Evolutionary conservation across 805 yeast genomes (phyloP).

Genomic region (Sungouiella thailandica): DNA sequence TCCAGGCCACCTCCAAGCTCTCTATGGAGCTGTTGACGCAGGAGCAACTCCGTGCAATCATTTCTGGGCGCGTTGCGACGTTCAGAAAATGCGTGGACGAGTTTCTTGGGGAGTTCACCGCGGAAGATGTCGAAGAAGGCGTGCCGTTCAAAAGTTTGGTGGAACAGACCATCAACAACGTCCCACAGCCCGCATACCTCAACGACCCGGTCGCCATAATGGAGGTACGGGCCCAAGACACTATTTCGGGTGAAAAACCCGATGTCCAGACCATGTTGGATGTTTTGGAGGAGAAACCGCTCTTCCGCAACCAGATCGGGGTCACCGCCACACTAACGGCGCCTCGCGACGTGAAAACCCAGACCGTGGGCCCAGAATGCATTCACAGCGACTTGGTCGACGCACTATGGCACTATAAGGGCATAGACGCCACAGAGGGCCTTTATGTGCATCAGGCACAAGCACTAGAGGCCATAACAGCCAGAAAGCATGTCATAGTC

Average conservation of each 20-base stretch:
- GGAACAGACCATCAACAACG: slow-evolving; percentile 23
- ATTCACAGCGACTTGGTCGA: slow-evolving; percentile 45
- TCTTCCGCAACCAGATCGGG: slow-evolving; percentile 62
- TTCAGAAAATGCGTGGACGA: slow-evolving; percentile 30
- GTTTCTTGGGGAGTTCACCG: slow-evolving; percentile 19
- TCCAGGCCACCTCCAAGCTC: slow-evolving; percentile 2
- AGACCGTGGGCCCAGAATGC: slow-evolving; percentile 33
- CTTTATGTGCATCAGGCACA: slow-evolving; percentile 80
- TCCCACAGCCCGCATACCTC: slow-evolving; percentile 49
- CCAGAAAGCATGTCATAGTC: slow-evolving; percentile 44
- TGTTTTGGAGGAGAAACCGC: slow-evolving; percentile 41
- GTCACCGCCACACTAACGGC: slow-evolving; percentile 43
- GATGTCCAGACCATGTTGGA: slow-evolving; percentile 34
- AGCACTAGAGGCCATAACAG: slow-evolving; percentile 33
- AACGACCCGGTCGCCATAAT: slow-evolving; percentile 56
- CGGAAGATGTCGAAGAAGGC: slow-evolving; percentile 23
- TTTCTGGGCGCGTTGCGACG: slow-evolving; percentile 50
- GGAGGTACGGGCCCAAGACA: slow-evolving; percentile 10
- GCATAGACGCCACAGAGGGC: slow-evolving; percentile 34
- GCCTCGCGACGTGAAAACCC: slow-evolving; percentile 42
- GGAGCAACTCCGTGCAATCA: slow-evolving; percentile 56
- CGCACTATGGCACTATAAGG: slow-evolving; percentile 47
- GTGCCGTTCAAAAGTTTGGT: slow-evolving; percentile 38
- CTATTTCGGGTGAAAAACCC: slow-evolving; percentile 12
- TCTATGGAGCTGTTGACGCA: slow-evolving; percentile 45